Base-by-base conservation (phyloP, 1,284 basidiomycete species). In the Abortiporus biennis region DNA sequence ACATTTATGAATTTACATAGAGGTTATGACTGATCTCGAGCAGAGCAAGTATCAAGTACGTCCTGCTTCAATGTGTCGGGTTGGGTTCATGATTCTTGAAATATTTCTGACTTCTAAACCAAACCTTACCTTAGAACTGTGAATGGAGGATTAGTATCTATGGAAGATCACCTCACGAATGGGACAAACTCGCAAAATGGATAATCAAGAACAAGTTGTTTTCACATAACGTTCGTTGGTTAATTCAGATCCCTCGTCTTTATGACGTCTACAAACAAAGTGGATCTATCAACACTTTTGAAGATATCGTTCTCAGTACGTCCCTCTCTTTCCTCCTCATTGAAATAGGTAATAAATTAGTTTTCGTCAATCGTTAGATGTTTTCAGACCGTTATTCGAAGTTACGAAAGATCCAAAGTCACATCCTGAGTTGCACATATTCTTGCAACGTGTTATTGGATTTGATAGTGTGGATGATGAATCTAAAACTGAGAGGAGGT, bases 391-490 rank as follows among this genome's bases (percentile, higher is more conserved):
- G 0, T 66, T 99, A 33, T 99, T 97, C 57, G 94, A 99, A 60
- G 96, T 98, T 16, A 99, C 96, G 0, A 82, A 86, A 54, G 83
- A 99, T 59, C 96, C 96, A 0, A 65, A 69, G 6, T 81, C 79
- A 2, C 95, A 99, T 58, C 94, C 94, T 0, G 93, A 98, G 59
- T 71, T 99, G 27, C 94, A 99, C 63, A 74, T 97, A 39, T 95
- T 99, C 70, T 68, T 99, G 30, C 93, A 97, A 63, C 84, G 96
- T 5, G 94, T 99, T 3, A 67, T 98, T 36, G 96, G 96, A 3
- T 96, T 99, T 57, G 96, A 99, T 57, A 89, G 85, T 9, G 96
- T 99, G 15, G 96, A 99, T 54, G 96, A 99, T 58, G 96, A 99
- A 66, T 93, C 89, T 12, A 99, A 98, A 66, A 74, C 83, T 0